A percentile compares a stretch with the other conserved stretches of the same genome.
Evolutionary conservation across 352 stramenopile genomes (phyloP).

Genomic region (Thalassiosira livingstoniorum): DNA sequence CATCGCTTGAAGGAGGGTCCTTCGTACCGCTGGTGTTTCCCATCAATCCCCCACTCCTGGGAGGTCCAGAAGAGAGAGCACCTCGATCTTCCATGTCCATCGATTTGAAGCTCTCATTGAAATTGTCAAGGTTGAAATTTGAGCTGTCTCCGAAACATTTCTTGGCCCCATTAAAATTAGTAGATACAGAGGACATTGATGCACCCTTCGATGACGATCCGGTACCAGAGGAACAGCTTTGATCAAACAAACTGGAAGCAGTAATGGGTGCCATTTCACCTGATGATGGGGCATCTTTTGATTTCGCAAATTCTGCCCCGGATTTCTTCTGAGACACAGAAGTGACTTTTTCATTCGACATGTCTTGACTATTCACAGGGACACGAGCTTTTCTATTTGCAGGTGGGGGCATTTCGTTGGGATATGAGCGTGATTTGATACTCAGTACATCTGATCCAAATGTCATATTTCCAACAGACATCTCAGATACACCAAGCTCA

Average conservation of each 20-base stretch:
- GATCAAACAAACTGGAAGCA: slow-evolving; percentile 19
- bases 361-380: no score
- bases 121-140: slow-evolving; percentile 42
- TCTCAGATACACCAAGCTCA: slow-evolving; percentile 51
- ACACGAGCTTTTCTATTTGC: no score
- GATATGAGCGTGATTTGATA: slow-evolving; percentile 3
- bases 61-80: neutral
- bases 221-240: slow-evolving; percentile 8
- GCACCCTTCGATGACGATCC: neutral
- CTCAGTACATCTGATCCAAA: slow-evolving; percentile 49
- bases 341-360: neutral
- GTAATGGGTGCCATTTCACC: slow-evolving; percentile 1
- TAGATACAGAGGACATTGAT: slow-evolving; percentile 12
- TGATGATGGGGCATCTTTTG: neutral
- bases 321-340: neutral
- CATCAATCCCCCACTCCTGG: neutral
- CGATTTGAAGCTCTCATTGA: slow-evolving; percentile 58
- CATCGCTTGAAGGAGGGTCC: neutral
- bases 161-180: slow-evolving; percentile 10
- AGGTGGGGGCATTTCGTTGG: neutral
- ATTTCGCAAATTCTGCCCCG: neutral
- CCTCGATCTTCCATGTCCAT: slow-evolving; percentile 52
- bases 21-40: neutral
- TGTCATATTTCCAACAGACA: slow-evolving; percentile 52
- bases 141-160: no score